These are phyloP conservation scores for Porogramme epimiltina DNA, from an alignment of 1,284 basidiomycete species.

Conservation along the genomic window DNA sequence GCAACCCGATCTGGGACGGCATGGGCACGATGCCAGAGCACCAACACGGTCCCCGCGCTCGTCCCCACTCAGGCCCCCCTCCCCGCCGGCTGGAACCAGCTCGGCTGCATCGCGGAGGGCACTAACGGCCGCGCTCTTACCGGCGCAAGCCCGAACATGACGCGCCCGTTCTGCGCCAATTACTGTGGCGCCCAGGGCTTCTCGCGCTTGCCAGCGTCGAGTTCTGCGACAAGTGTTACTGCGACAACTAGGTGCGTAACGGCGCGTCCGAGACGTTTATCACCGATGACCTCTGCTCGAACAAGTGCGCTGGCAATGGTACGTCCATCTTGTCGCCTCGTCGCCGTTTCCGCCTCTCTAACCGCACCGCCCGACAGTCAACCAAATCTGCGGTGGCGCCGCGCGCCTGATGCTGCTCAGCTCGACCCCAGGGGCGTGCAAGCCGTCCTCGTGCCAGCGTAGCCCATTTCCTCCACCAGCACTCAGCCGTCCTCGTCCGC, in stretches of 20 bases:
- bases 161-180: constrained; percentile 24
- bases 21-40: constrained; percentile 17
- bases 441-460: constrained; percentile 2
- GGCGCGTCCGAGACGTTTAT: constrained; percentile 26
- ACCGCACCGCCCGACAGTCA: constrained; percentile 1
- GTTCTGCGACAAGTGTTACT: constrained; percentile 33
- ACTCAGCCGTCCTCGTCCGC: background rate
- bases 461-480: constrained; percentile 2
- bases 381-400: constrained; percentile 31
- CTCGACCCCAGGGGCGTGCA: constrained; percentile 13
- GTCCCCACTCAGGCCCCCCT: constrained; percentile 20
- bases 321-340: constrained; percentile 5
- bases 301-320: constrained; percentile 29
- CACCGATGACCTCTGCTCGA: constrained; percentile 26
- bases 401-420: constrained; percentile 26
- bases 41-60: constrained; percentile 16
- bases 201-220: constrained; percentile 28
- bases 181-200: constrained; percentile 30
- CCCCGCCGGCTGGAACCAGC: constrained; percentile 26
- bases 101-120: constrained; percentile 32
- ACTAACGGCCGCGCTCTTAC: constrained; percentile 30
- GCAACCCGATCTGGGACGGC: constrained; percentile 29
- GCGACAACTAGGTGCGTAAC: constrained; percentile 30
- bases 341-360: background rate
- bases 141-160: constrained; percentile 27